Evolutionary conservation across 441 rosid genomes (phyloP), one percentile per base, ranked within the genome.

Genomic region (Euphorbia schlechtendalii): DNA sequence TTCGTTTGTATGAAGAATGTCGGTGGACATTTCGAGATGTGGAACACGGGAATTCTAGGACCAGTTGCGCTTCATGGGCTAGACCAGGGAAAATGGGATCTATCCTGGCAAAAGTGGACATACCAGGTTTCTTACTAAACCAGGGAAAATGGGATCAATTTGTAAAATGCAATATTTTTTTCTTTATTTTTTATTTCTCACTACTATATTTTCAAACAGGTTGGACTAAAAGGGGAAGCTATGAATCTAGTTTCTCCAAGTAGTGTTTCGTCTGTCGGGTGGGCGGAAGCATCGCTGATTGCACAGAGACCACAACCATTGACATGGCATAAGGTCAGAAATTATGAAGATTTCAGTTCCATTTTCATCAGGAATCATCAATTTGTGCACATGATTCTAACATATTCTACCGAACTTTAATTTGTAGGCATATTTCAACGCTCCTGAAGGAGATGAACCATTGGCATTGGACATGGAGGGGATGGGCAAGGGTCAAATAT

Each of bases 401-500:
- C 54, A 27, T 69, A 21, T 11, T 56, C 38, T 64, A 24, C 43
- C 49, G 66, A 68, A 41, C 56, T 64, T 60, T 66, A n/a, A n/a
- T n/a, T n/a, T n/a, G 30, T 76, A 95, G 99, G 78, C 96, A 13
- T 81, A 75, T 72, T 95, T 95, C 69, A 77, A 88, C 76, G 86
- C 97, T 61, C 98, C 99, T 9, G 88, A 88, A 46, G 99, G 99
- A 49, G 82, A 84, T 11, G 96, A 89, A 65, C 99, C 98, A 1
- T 74, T 95, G 73, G 99, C 98, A 65, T 82, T 95, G 67, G 98
- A 89, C 82, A 85, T 95, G 95, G 84, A 78, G 58, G 88, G 95
- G 21, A 95, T 95, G 98, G 99, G 99, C 34, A 95, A 95, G 71
- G 99, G 99, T 51, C 95, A 95, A 76, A 80, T 92, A 64, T 95